Percentiles rank a stretch among this genome's conserved stretches.
phyloP scores from a whole-genome alignment of 23 red algal species.

The Gracilaria caudata region DNA sequence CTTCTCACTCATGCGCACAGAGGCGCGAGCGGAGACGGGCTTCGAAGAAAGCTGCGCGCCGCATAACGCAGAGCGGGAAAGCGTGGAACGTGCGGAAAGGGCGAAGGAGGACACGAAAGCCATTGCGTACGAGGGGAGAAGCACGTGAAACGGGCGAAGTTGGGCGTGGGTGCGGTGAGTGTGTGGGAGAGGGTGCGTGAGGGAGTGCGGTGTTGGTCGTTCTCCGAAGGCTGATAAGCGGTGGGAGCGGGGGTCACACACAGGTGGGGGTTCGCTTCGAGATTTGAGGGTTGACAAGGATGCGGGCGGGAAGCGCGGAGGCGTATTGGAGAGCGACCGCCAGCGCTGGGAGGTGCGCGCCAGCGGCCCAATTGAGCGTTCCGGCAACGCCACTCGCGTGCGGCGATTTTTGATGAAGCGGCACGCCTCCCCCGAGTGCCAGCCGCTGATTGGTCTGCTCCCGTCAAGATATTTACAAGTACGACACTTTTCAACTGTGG shows the following conservation, averaged over 20 bases:
- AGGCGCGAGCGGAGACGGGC: not conserved
- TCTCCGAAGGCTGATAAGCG: not conserved
- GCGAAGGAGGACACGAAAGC: conserved; percentile 46
- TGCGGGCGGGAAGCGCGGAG: not conserved
- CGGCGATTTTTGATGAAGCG: too few relatives aligned
- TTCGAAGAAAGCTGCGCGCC: not conserved
- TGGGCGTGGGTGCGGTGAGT: not conserved
- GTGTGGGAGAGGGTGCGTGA: not conserved
- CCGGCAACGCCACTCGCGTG: not conserved
- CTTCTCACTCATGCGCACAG: conserved; percentile 31
- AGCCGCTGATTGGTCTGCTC: not conserved
- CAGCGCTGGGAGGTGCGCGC: not conserved
- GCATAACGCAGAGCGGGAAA: conserved; percentile 40
- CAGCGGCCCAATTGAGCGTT: not conserved
- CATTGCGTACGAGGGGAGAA: not conserved
- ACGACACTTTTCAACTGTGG: not conserved
- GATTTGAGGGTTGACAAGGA: not conserved
- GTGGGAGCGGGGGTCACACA: not conserved
- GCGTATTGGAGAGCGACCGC: not conserved
- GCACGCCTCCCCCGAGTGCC: too few relatives aligned
- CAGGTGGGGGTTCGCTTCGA: too few relatives aligned
- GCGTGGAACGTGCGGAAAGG: not conserved
- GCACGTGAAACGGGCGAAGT: too few relatives aligned
- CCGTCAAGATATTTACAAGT: not conserved
- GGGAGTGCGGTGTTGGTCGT: not conserved